Evolutionary conservation across 2,329 filamentous ascomycete species (phyloP), one percentile per base, ranked within the genome.

Genomic region (Curvularia sp.): DNA sequence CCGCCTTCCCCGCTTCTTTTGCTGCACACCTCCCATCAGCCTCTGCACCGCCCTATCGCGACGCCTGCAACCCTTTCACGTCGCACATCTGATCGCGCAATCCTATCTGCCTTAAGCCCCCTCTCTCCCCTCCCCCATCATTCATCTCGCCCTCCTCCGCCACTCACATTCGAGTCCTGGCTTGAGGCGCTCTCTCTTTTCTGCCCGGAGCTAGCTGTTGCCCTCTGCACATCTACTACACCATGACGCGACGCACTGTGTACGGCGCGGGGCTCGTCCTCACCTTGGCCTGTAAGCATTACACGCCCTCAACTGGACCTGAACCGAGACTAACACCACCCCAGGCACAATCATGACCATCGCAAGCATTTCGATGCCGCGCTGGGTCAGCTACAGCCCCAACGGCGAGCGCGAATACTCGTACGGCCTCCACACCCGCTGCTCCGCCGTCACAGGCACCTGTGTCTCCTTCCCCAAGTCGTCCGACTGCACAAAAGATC

Each of bases 401-500:
- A 66, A 76, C 49, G 73, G 70, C 66, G 68, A 72, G 58, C 67
- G 70, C 66, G 64, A 72, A 64, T 68, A 64, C 54, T 85, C 83
- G 46, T 88, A 89, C 73, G 94, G 94, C 58, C 86, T 99, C 45
- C 91, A 97, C 78, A 85, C 84, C 67, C 88, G 87, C 74, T 99
- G 94, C 79, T 90, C 89, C 53, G 89, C 86, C 57, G 80, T 91
- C 57, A 85, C 85, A 43, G 82, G 86, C 49, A 75, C 75, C 61
- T 93, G 90, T 76, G 81, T 82, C 23, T 79, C 81, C 30, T 95
- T 93, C 76, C 92, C 92, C 3, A 82, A 83, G 63, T 80, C 84
- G 53, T 81, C 85, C 55, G 88, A 92, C 74, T 94, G 91, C 77
- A 80, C 81, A 54, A 84, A 83, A 67, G 84, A 86, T 51, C 85